These are phyloP conservation scores for Prunus armeniaca DNA, from an alignment of 306 rosid genomes.

Conservation along the genomic window DNA sequence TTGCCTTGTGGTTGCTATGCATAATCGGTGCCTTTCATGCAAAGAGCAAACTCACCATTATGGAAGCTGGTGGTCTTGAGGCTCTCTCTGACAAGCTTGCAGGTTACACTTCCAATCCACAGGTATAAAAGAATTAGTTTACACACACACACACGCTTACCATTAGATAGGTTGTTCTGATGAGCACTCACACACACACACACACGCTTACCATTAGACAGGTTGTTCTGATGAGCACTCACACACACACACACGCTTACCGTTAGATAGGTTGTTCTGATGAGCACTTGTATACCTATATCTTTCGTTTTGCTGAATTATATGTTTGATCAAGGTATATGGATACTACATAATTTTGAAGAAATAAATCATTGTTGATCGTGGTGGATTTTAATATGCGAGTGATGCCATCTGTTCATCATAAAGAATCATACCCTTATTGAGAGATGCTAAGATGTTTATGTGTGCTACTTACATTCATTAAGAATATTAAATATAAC, in stretches of 20 bases:
- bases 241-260: not conserved
- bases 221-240: no score
- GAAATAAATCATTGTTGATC: not conserved
- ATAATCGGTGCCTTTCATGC: conserved; percentile 60
- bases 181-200: not conserved
- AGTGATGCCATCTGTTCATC: not conserved
- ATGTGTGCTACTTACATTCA: not conserved
- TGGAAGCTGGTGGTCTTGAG: conserved; percentile 93
- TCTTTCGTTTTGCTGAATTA: not conserved
- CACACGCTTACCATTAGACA: no score
- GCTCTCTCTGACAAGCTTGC: conserved; percentile 70
- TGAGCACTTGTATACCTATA: not conserved
- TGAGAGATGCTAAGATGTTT: not conserved
- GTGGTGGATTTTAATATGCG: not conserved
- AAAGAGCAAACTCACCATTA: conserved; percentile 49
- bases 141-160: not conserved
- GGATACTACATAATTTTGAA: not conserved
- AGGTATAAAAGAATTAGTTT: conserved; percentile 43
- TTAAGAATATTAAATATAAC: not conserved
- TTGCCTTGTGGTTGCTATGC: conserved; percentile 87
- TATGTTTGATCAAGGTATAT: not conserved
- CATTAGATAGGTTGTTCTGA: no score
- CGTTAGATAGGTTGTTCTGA: not conserved
- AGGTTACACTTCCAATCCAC: conserved; percentile 67
- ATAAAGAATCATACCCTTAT: not conserved